These are phyloP conservation scores for Colletotrichum tofieldiae DNA, from an alignment of 2,329 filamentous ascomycete species.

Conservation along the genomic window DNA sequence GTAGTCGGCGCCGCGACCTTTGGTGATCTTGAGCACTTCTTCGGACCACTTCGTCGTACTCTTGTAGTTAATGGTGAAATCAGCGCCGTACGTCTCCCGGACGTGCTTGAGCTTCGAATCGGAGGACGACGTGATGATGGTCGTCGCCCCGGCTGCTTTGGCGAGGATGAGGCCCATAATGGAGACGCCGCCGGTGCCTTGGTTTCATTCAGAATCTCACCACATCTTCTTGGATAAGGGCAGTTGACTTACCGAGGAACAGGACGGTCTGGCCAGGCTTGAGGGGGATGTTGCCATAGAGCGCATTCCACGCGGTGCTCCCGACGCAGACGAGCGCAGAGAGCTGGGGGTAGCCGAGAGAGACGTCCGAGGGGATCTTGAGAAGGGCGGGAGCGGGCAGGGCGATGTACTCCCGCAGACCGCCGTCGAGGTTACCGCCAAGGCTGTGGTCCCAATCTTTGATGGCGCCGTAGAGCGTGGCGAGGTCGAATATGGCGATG, in stretches of 20 bases:
- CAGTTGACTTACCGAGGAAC: slow-evolving; percentile 49
- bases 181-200: slow-evolving; percentile 64
- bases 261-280: slow-evolving; percentile 58
- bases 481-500: slow-evolving; percentile 47
- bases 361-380: slow-evolving; percentile 55
- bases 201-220: not conserved
- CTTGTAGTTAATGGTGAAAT: slow-evolving; percentile 66
- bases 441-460: slow-evolving; percentile 45
- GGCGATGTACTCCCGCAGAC: slow-evolving; percentile 59
- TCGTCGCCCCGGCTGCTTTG: slow-evolving; percentile 61
- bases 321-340: slow-evolving; percentile 61
- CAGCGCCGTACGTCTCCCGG: slow-evolving; percentile 57
- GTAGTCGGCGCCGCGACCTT: slow-evolving; percentile 60
- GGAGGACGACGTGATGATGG: slow-evolving; percentile 66
- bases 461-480: slow-evolving; percentile 48
- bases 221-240: not conserved
- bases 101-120: slow-evolving; percentile 61
- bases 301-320: slow-evolving; percentile 63
- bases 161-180: slow-evolving; percentile 62
- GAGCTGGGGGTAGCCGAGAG: slow-evolving; percentile 54
- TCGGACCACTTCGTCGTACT: slow-evolving; percentile 60
- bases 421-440: slow-evolving; percentile 54
- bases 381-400: slow-evolving; percentile 58
- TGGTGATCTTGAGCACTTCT: slow-evolving; percentile 61
- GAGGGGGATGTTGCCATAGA: slow-evolving; percentile 59